A percentile compares a stretch with the other conserved stretches of the same genome.
Conservation (phyloP, 768 basidiomycete species). For the Naganishia antarctica region DNA sequence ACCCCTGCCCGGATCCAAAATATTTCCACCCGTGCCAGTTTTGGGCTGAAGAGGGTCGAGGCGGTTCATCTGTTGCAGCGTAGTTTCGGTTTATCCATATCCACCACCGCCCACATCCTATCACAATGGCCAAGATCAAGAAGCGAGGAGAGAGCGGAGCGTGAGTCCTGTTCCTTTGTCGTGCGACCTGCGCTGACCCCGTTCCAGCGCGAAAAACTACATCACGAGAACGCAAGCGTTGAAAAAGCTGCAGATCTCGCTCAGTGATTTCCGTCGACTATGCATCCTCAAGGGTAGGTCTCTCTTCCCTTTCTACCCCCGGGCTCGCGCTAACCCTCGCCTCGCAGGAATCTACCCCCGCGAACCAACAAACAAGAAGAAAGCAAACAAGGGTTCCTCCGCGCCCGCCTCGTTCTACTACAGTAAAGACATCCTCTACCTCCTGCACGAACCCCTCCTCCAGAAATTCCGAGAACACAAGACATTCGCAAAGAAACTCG, state of each 20-base stretch:
- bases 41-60: background rate
- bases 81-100: background rate
- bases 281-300: conserved; percentile 90
- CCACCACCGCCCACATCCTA: background rate
- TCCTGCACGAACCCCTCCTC: conserved; percentile 91
- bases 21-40: background rate
- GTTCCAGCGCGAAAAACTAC: conserved; percentile 51
- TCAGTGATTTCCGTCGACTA: conserved; percentile 90
- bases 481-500: conserved; percentile 93
- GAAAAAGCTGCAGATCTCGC: conserved; percentile 91
- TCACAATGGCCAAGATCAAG: conserved; percentile 51
- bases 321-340: conserved; percentile 20
- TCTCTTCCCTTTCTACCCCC: background rate
- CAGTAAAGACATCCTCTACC: conserved; percentile 92
- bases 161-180: conserved; percentile 36
- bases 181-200: background rate
- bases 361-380: conserved; percentile 83
- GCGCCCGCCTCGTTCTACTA: conserved; percentile 98
- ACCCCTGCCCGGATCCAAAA: background rate
- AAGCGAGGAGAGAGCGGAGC: conserved; percentile 50
- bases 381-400: conserved; percentile 94
- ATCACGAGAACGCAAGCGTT: conserved; percentile 83
- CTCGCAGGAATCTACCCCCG: conserved; percentile 87
- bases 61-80: background rate
- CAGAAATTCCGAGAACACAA: conserved; percentile 94